Evolutionary conservation across 2,329 filamentous ascomycete genomes (phyloP), one percentile per base, ranked within the genome.

Genomic region (Sphaerostilbella broomeana): DNA sequence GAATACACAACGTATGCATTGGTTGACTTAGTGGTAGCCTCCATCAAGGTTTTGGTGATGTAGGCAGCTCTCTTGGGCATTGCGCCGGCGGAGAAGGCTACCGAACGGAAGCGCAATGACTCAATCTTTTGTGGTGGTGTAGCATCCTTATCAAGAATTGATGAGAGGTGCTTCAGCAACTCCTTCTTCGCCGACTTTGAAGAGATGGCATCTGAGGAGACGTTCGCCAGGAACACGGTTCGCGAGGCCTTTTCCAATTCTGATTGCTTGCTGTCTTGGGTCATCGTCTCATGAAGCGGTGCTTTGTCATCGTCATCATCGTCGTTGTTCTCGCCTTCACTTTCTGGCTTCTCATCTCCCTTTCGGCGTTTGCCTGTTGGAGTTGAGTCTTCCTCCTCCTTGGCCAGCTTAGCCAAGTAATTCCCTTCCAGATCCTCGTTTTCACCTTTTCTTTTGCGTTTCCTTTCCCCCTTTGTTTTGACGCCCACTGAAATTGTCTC

Each of bases 1-100:
- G 79, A 83, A 67, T 92, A 95, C 34, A 98, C 88, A 20, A 76
- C 86, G 58, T 98, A 98, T 32, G 92, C 92, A 58, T 98, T 95
- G 43, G 89, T 88, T 46, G 85, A 94, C 55, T 86, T 86, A 1
- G 90, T 92, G 1, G 94, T 98, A 15, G 86, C 79, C 45, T 86
- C 81, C 82, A 95, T 90, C 42, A 97, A 70, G 17, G 88, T 81
- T 59, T 89, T 88, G 53, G 86, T 94, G 46, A 90, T 92, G 60
- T 80, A 97, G 17, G 92, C 85, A n/a, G 90, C 92, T 47, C 90
- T 86, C 67, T 95, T 95, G 35, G 92, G 92, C 41, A 95, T 75
- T 12, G 79, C 70, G 24, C 71, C 75, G 19, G 79, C 79, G 5
- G 84, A 76, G 60, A 94, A 97, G 3, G 92, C 85, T 11, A 88